These are phyloP conservation scores for Leccinum rimulosum DNA, from an alignment of 768 basidiomycete species.

Conservation along the genomic window DNA sequence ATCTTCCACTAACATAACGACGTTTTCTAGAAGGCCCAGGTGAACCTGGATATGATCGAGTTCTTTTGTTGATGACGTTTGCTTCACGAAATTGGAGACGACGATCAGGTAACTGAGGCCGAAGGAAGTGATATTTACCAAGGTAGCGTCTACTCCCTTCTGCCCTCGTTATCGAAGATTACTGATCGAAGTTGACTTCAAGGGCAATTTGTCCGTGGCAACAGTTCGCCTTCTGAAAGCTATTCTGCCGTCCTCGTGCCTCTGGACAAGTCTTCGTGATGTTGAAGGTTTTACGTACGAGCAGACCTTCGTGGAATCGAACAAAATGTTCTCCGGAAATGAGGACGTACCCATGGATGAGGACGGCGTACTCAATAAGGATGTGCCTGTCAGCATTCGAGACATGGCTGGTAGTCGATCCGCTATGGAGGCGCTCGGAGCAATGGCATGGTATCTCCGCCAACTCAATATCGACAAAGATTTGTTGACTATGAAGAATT, in stretches of 20 bases:
- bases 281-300: constrained; percentile 82
- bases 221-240: constrained; percentile 82
- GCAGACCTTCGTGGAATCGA: constrained; percentile 65
- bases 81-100: constrained; percentile 90
- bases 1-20: neutral
- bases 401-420: constrained; percentile 61
- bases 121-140: constrained; percentile 88
- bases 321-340: constrained; percentile 54
- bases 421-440: constrained; percentile 85
- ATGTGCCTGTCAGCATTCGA: constrained; percentile 70
- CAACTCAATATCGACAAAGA: constrained; percentile 96
- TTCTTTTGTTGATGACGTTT: constrained; percentile 88
- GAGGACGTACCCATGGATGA: constrained; percentile 48
- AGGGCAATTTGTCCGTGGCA: constrained; percentile 85
- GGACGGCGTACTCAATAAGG: constrained; percentile 34
- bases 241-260: constrained; percentile 73
- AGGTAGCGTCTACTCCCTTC: constrained; percentile 46
- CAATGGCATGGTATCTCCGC: constrained; percentile 92
- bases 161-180: neutral
- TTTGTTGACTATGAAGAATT: constrained; percentile 93
- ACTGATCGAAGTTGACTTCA: neutral
- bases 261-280: constrained; percentile 85
- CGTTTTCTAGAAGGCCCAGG: constrained; percentile 68
- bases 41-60: constrained; percentile 88
- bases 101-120: constrained; percentile 86